phyloP scores from a whole-genome alignment of 2,329 filamentous ascomycete genomes.

The Aspergillus quadrilineatus region DNA sequence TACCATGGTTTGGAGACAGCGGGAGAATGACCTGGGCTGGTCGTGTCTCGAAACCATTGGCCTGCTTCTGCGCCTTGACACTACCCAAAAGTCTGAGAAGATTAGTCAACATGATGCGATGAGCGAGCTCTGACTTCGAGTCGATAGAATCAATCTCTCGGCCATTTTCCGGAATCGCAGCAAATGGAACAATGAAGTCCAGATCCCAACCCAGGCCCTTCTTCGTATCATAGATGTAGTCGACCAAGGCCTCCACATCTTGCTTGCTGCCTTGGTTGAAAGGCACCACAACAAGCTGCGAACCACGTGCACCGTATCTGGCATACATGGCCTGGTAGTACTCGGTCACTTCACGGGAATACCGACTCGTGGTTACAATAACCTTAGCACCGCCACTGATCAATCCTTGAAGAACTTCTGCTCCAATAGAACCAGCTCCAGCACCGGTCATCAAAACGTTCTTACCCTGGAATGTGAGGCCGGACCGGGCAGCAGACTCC shows the following conservation, averaged over 20 bases:
- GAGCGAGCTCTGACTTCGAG: constrained; percentile 94
- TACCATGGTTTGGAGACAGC: constrained; percentile 95
- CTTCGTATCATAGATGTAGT: constrained; percentile 97
- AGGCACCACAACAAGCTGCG: constrained; percentile 94
- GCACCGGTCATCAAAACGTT: constrained; percentile 98
- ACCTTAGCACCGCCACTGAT: constrained; percentile 97
- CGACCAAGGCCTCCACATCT: constrained; percentile 87
- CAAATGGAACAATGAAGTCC: constrained; percentile 93
- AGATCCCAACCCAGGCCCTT: constrained; percentile 97
- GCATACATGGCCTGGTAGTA: constrained; percentile 99
- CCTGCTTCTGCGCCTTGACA: constrained; percentile 87
- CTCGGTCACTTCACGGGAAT: constrained; percentile 95
- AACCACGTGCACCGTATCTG: constrained; percentile 87
- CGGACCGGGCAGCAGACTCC: constrained; percentile 80
- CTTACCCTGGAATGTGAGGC: constrained; percentile 91
- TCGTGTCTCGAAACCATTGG: constrained; percentile 86
- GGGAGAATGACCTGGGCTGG: constrained; percentile 95
- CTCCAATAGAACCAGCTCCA: constrained; percentile 94
- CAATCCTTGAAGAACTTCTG: constrained; percentile 91
- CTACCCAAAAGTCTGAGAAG: constrained; percentile 84
- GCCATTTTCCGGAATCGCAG: constrained; percentile 95
- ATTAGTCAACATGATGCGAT: constrained; percentile 99
- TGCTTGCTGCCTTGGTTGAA: constrained; percentile 99
- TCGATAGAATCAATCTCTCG: constrained; percentile 96
- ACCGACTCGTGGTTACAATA: constrained; percentile 92